Evolutionary conservation across 306 rosid species (phyloP).

Genomic region (Medicago lupulina): DNA sequence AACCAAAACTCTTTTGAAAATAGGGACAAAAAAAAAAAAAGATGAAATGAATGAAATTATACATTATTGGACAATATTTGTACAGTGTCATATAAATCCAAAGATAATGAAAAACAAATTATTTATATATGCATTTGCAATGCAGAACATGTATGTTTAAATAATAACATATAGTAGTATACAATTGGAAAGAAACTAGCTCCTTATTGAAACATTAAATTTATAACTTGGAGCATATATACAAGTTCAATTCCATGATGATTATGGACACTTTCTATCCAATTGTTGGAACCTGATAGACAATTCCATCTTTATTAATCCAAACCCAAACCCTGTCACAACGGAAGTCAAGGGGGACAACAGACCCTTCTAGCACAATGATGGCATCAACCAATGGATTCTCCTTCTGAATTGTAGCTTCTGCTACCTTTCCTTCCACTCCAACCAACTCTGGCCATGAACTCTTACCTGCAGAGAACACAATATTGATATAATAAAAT

Average conservation of each 20-base stretch:
- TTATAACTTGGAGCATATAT: not conserved
- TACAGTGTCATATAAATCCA: no score
- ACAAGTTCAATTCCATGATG: not conserved
- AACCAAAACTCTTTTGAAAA: no score
- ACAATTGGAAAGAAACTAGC: not conserved
- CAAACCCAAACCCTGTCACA: constrained; percentile 64
- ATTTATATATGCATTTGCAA: not conserved
- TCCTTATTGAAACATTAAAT: not conserved
- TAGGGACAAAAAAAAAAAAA: no score
- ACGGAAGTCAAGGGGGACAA: constrained; percentile 19
- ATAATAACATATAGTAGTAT: not conserved
- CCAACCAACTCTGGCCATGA: constrained; percentile 69
- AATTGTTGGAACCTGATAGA: not conserved
- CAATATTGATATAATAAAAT: not conserved
- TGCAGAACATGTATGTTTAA: not conserved
- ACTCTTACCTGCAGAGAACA: constrained; percentile 52
- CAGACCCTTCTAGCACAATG: constrained; percentile 36
- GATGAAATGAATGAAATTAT: no score
- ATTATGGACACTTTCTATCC: not conserved
- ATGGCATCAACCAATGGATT: constrained; percentile 49
- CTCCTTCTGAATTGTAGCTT: constrained; percentile 52
- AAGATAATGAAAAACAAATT: not conserved
- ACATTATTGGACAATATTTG: no score
- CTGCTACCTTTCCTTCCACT: constrained; percentile 46
- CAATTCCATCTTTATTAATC: constrained; percentile 43